These are phyloP conservation scores for Fusarium miscanthi DNA, from an alignment of 2,329 filamentous ascomycete genomes.

Conservation along the genomic window DNA sequence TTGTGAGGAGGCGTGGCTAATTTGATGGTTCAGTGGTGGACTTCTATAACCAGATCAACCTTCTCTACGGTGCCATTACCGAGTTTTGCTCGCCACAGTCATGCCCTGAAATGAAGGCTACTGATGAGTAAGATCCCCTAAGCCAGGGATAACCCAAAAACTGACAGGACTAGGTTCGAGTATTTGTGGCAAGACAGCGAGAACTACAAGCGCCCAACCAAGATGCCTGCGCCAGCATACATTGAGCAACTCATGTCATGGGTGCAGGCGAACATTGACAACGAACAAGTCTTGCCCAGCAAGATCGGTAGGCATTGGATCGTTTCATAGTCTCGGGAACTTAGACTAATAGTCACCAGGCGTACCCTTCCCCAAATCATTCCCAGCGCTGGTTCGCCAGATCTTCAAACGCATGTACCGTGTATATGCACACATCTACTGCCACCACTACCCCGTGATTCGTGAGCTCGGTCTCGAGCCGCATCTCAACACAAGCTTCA, in stretches of 20 bases:
- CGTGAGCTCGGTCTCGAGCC: constrained; percentile 95
- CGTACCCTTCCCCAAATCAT: constrained; percentile 93
- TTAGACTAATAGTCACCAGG: constrained; percentile 59
- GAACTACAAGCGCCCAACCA: constrained; percentile 94
- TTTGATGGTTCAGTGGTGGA: constrained; percentile 79
- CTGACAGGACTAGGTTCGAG: constrained; percentile 75
- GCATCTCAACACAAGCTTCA: constrained; percentile 98
- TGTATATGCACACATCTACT: constrained; percentile 99
- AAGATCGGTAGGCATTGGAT: constrained; percentile 74
- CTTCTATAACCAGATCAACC: constrained; percentile 99
- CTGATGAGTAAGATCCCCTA: constrained; percentile 80
- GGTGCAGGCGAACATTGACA: constrained; percentile 96
- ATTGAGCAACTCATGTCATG: constrained; percentile 98
- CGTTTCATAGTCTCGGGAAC: not conserved
- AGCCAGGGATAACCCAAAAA: not conserved
- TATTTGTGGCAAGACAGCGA: constrained; percentile 99
- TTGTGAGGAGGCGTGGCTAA: not conserved
- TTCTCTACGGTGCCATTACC: constrained; percentile 97
- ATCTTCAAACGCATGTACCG: constrained; percentile 99
- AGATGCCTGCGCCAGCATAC: constrained; percentile 97
- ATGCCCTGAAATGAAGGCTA: constrained; percentile 99
- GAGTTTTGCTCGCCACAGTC: constrained; percentile 98
- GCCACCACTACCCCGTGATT: constrained; percentile 98
- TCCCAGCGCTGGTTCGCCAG: constrained; percentile 87
- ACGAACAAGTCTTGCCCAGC: constrained; percentile 94